phyloP scores from a whole-genome alignment of 2,329 filamentous ascomycete genomes.

The Fusarium sp. region DNA sequence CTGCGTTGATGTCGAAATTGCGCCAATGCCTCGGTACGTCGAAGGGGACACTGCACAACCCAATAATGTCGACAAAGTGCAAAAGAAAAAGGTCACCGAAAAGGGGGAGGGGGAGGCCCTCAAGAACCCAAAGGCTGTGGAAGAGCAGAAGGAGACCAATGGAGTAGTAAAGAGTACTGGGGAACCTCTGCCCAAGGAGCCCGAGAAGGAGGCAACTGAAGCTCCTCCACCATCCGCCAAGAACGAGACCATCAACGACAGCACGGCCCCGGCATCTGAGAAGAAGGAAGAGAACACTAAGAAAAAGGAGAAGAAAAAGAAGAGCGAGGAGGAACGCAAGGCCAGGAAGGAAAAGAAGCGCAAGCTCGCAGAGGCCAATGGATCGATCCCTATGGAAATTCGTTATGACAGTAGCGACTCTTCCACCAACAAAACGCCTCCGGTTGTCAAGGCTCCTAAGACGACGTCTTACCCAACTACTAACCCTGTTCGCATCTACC shows the following conservation, averaged over 20 bases:
- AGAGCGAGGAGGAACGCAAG: slow-evolving; percentile 91
- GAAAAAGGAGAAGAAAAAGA: slow-evolving; percentile 97
- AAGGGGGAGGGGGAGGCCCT: slow-evolving; percentile 79
- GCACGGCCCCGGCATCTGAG: slow-evolving; percentile 27
- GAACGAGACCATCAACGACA: slow-evolving; percentile 38
- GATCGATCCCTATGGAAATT: slow-evolving; percentile 85
- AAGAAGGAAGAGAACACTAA: slow-evolving; percentile 62
- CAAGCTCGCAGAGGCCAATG: slow-evolving; percentile 86
- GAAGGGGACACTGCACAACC: slow-evolving; percentile 63
- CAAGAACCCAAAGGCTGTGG: slow-evolving; percentile 71
- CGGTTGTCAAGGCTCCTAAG: slow-evolving; percentile 36
- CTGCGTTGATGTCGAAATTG: slow-evolving; percentile 97
- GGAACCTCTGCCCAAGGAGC: slow-evolving; percentile 53
- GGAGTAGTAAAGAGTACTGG: slow-evolving; percentile 53
- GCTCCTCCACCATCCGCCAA: slow-evolving; percentile 39
- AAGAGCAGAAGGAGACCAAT: slow-evolving; percentile 58
- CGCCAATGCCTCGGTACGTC: slow-evolving; percentile 81
- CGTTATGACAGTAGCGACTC: slow-evolving; percentile 76
- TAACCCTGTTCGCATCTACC: slow-evolving; percentile 91
- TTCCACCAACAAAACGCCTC: slow-evolving; percentile 45
- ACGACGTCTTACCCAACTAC: slow-evolving; percentile 73
- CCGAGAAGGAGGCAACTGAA: slow-evolving; percentile 50
- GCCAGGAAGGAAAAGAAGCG: slow-evolving; percentile 91
- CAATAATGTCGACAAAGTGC: slow-evolving; percentile 58
- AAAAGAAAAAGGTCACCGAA: slow-evolving; percentile 73